Evolutionary conservation across 2,329 filamentous ascomycete genomes (phyloP).

Genomic region (Fusarium staphyleae): DNA sequence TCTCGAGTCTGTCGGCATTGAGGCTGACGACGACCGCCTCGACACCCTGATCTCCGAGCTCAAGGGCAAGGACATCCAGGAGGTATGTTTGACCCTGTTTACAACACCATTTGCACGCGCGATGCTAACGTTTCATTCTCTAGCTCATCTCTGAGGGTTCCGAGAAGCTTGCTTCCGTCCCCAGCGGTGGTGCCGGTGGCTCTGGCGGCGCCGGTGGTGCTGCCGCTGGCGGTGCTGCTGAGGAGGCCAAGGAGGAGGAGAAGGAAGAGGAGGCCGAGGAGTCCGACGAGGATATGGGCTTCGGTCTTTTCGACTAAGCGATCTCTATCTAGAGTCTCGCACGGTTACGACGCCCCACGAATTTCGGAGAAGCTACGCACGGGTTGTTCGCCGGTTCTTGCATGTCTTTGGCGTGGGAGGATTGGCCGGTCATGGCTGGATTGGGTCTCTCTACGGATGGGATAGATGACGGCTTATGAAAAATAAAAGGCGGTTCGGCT

Average conservation of each 20-base stretch:
- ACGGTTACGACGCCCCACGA: slow-evolving; percentile 45
- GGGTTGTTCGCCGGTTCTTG: slow-evolving; percentile 44
- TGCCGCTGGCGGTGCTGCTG: slow-evolving; percentile 71
- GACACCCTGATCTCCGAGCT: slow-evolving; percentile 88
- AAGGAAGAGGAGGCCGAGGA: slow-evolving; percentile 67
- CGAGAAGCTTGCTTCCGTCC: slow-evolving; percentile 95
- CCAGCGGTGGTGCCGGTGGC: slow-evolving; percentile 85
- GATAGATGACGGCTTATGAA: slow-evolving; percentile 43
- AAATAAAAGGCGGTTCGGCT: slow-evolving; percentile 40
- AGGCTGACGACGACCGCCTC: slow-evolving; percentile 89
- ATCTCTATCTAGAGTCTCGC: slow-evolving; percentile 38
- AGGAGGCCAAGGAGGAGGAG: slow-evolving; percentile 82
- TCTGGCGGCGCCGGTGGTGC: slow-evolving; percentile 71
- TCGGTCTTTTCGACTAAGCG: slow-evolving; percentile 78
- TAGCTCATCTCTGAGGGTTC: slow-evolving; percentile 92
- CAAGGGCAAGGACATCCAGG: slow-evolving; percentile 88
- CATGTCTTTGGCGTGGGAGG: slow-evolving; percentile 44
- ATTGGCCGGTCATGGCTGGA: slow-evolving; percentile 44
- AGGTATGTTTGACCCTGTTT: slow-evolving; percentile 67
- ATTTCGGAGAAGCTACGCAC: slow-evolving; percentile 46
- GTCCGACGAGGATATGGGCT: slow-evolving; percentile 79
- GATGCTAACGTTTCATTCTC: slow-evolving; percentile 29
- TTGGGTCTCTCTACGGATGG: slow-evolving; percentile 40
- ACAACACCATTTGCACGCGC: not conserved
- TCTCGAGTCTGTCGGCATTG: slow-evolving; percentile 92